Evolutionary conservation across 768 basidiomycete genomes (phyloP).

Genomic region (Boletus patriciae): DNA sequence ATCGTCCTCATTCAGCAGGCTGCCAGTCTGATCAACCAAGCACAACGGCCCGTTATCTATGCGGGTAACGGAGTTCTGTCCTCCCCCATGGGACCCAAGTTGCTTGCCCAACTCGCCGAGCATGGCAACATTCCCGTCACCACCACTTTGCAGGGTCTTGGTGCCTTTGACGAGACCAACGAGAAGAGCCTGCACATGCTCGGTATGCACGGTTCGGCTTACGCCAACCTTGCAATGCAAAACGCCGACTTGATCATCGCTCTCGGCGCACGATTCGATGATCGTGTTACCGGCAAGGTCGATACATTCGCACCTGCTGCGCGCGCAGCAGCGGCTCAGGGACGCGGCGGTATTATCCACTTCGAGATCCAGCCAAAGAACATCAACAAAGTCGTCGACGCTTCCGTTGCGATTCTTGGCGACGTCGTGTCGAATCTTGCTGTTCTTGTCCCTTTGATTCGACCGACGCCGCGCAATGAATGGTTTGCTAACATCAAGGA

Average conservation of each 20-base stretch:
- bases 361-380: slow-evolving; percentile 99
- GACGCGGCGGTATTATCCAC: slow-evolving; percentile 96
- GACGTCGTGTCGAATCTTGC: slow-evolving; percentile 87
- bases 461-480: slow-evolving; percentile 56
- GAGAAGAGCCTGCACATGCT: slow-evolving; percentile 92
- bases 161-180: slow-evolving; percentile 90
- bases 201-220: slow-evolving; percentile 97
- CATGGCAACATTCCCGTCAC: slow-evolving; percentile 95
- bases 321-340: slow-evolving; percentile 75
- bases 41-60: slow-evolving; percentile 89
- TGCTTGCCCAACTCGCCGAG: slow-evolving; percentile 75
- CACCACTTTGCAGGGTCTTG: slow-evolving; percentile 94
- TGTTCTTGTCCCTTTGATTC: slow-evolving; percentile 78
- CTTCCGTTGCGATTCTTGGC: slow-evolving; percentile 89
- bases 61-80: slow-evolving; percentile 90
- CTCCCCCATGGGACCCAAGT: slow-evolving; percentile 74
- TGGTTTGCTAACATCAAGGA: slow-evolving; percentile 83
- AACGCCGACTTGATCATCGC: slow-evolving; percentile 97
- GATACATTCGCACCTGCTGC: slow-evolving; percentile 91
- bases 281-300: slow-evolving; percentile 93
- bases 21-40: slow-evolving; percentile 87
- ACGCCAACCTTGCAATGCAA: slow-evolving; percentile 98
- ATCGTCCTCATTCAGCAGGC: slow-evolving; percentile 72
- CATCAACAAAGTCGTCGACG: slow-evolving; percentile 97
- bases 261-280: slow-evolving; percentile 94